phyloP scores from a whole-genome alignment of 305 asterid genomes.

The Rubia peregrina region DNA sequence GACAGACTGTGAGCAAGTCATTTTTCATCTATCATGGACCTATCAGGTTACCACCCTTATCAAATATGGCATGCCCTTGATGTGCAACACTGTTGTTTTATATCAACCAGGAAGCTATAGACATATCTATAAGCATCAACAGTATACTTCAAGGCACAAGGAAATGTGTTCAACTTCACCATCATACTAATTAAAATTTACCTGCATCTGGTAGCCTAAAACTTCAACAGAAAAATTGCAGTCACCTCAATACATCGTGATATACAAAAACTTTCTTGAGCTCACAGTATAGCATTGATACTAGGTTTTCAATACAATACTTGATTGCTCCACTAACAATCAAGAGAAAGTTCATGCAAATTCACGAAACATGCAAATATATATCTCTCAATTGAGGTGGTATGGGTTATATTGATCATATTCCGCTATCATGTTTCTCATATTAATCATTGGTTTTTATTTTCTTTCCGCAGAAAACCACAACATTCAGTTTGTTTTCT shows the following conservation, averaged over 20 bases:
- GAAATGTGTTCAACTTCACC: not conserved
- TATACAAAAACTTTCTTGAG: not conserved
- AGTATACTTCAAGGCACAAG: not conserved
- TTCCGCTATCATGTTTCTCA: not conserved
- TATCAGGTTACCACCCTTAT: too few relatives aligned
- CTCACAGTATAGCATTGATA: not conserved
- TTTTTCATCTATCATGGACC: not conserved
- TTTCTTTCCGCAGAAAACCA: not conserved
- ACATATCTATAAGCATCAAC: not conserved
- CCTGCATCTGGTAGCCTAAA: not conserved
- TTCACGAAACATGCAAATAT: not conserved
- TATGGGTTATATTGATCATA: not conserved
- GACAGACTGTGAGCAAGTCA: not conserved
- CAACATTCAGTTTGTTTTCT: not conserved
- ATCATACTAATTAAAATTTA: not conserved
- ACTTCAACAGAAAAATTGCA: not conserved
- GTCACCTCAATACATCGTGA: too few relatives aligned
- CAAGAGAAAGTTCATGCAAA: not conserved
- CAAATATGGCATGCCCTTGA: not conserved
- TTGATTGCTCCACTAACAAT: not conserved
- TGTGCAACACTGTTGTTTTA: not conserved
- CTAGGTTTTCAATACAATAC: not conserved
- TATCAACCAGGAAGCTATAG: not conserved
- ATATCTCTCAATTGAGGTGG: not conserved
- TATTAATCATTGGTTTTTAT: not conserved